These are phyloP conservation scores for Alnus glutinosa DNA, from an alignment of 306 rosid species.

Conservation along the genomic window DNA sequence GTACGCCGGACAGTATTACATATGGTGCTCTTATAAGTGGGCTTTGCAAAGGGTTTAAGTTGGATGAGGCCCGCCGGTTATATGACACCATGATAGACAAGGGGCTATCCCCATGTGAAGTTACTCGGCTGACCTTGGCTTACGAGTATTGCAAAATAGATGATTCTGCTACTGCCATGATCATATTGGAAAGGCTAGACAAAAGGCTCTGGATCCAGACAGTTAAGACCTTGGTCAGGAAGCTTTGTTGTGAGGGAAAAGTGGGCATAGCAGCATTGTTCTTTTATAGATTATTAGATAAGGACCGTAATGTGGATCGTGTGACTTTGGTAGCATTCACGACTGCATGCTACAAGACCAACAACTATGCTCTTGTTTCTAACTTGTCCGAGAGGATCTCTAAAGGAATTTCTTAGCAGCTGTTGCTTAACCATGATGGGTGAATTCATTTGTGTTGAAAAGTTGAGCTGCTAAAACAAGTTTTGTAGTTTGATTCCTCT, in stretches of 20 bases:
- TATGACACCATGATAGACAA: constrained; percentile 70
- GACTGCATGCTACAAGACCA: constrained; percentile 80
- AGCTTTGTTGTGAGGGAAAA: constrained; percentile 73
- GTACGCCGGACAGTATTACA: constrained; percentile 63
- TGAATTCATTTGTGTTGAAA: not conserved
- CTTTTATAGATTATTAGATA: constrained; percentile 69
- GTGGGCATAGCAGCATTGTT: constrained; percentile 87
- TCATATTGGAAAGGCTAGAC: constrained; percentile 64
- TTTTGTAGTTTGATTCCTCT: not conserved
- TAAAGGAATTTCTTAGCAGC: constrained; percentile 42
- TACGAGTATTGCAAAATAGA: constrained; percentile 75
- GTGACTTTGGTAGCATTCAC: constrained; percentile 74
- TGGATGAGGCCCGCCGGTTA: constrained; percentile 64
- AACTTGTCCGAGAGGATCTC: constrained; percentile 64
- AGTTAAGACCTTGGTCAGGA: constrained; percentile 67
- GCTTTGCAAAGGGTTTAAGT: constrained; percentile 68
- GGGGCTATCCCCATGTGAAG: constrained; percentile 85
- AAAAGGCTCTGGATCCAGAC: constrained; percentile 73
- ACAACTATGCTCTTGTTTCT: constrained; percentile 79
- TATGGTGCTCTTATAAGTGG: constrained; percentile 87
- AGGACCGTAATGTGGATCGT: constrained; percentile 58
- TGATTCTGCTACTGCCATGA: constrained; percentile 64
- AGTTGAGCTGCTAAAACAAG: not conserved
- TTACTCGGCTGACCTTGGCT: constrained; percentile 76
- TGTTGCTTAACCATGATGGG: not conserved